These are phyloP conservation scores for Pseudogymnoascus sp. DNA, from an alignment of 2,329 filamentous ascomycete species.

Conservation along the genomic window DNA sequence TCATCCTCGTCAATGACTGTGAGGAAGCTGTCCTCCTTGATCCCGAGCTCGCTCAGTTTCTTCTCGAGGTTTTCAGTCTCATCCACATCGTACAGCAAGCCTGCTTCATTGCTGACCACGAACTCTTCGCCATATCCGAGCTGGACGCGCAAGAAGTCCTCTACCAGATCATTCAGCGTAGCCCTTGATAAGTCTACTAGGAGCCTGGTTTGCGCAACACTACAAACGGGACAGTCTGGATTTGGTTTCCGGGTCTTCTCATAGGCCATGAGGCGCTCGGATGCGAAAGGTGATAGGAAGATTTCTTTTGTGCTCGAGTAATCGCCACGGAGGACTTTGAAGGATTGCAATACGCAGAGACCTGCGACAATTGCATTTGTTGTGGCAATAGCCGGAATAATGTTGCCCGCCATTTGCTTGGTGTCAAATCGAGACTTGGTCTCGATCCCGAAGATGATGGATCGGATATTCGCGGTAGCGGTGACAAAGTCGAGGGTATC, in stretches of 20 bases:
- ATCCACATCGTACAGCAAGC: conserved; percentile 83
- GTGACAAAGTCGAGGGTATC: conserved; percentile 94
- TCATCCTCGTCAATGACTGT: conserved; percentile 80
- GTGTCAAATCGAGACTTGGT: conserved; percentile 88
- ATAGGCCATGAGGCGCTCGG: conserved; percentile 52
- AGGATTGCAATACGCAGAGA: conserved; percentile 84
- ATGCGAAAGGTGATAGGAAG: conserved; percentile 67
- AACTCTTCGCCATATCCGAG: conserved; percentile 79
- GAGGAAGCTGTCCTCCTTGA: conserved; percentile 68
- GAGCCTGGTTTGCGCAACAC: conserved; percentile 62
- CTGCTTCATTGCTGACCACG: conserved; percentile 65
- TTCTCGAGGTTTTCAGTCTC: conserved; percentile 79
- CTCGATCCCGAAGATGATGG: conserved; percentile 83
- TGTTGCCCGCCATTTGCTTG: conserved; percentile 99
- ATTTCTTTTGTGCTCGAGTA: conserved; percentile 71
- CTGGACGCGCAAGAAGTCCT: conserved; percentile 62
- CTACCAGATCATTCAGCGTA: conserved; percentile 73
- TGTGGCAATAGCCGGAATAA: conserved; percentile 96
- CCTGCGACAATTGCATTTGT: conserved; percentile 95
- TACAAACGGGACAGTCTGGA: conserved; percentile 76
- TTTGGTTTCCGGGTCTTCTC: conserved; percentile 61
- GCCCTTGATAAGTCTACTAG: conserved; percentile 64
- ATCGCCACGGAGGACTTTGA: conserved; percentile 77
- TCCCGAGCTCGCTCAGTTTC: conserved; percentile 71
- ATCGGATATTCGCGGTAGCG: conserved; percentile 82